Base-by-base conservation (phyloP, 371 early-diverging fungal species). In the Rhizomucor miehei region DNA sequence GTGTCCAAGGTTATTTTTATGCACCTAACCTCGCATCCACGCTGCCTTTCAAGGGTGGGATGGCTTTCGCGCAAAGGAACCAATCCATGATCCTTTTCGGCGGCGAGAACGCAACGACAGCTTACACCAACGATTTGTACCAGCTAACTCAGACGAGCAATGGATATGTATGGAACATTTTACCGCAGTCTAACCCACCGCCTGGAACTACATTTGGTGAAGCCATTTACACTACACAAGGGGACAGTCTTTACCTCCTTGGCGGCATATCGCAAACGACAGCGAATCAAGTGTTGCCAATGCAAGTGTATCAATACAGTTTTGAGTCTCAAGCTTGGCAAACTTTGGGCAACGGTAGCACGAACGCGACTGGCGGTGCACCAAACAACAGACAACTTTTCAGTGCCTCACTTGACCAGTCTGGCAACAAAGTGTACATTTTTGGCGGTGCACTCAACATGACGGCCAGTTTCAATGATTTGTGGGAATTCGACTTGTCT, bases 81-180 rank as follows among this genome's bases (percentile, higher is more conserved):
- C 52, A 58, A 37, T 66, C 66, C 10, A 46, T 69, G 43, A 49
- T 69, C 51, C 51, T 66, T 19, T 69, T 63, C 41, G 70, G 70
- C 35, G 70, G 70, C 35, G 70, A 62, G 43, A 63, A 55, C 40
- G 61, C 55, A 23, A 62, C 65, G 13, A 44, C 21, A n/a, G 29
- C 44, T 10, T 65, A 46, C 36, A 45, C 65, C 13, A 62, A 62
- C 51, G 45, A 54, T 21, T 49, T 69, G 14, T 65, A 60, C 38
- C 60, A 60, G 36, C 47, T 67, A 17, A 60, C 63, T 6, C 57
- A 59, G 24, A 60, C 57, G 9, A 20, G 19, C 11, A 46, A 38
- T n/a, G 44, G 48, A 2, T 66, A 52, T 48, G 59, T 54, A 13
- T 69, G 66, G 66, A 40, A 37, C 12, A 29, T 36, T 21, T 34